These are phyloP conservation scores for Stentor roeselii DNA, from an alignment of 73 alveolate genomes.

Conservation along the genomic window DNA sequence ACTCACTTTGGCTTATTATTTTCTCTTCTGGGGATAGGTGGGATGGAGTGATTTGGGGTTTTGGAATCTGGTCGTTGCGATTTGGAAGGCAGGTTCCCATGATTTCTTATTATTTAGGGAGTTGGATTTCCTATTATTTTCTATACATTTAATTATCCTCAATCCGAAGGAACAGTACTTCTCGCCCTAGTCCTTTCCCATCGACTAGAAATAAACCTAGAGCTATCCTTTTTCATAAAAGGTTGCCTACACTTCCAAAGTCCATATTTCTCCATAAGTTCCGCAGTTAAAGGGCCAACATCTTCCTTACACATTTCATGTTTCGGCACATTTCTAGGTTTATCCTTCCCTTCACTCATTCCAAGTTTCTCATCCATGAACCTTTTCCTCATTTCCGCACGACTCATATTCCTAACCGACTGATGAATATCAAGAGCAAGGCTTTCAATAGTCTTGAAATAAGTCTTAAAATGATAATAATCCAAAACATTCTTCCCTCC, in stretches of 20 bases:
- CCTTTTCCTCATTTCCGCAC: too few relatives aligned
- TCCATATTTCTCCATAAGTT: neutral
- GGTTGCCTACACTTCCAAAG: too few relatives aligned
- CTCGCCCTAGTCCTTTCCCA: too few relatives aligned
- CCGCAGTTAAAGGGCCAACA: neutral
- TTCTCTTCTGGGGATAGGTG: slow-evolving; percentile 12
- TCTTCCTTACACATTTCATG: neutral
- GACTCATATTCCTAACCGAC: too few relatives aligned
- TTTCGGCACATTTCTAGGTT: neutral
- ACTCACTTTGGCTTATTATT: neutral
- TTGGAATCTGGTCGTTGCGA: neutral
- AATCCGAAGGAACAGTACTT: too few relatives aligned
- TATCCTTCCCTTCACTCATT: neutral
- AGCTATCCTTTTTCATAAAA: too few relatives aligned
- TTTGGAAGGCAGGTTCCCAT: neutral
- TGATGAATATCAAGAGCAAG: neutral
- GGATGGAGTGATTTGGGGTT: too few relatives aligned
- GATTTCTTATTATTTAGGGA: too few relatives aligned
- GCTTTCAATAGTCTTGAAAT: neutral
- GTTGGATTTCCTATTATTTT: too few relatives aligned
- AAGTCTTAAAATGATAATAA: neutral
- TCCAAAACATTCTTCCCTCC: neutral
- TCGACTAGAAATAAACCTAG: too few relatives aligned
- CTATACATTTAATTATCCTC: too few relatives aligned
- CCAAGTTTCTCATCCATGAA: neutral